Conservation (phyloP, 1,284 basidiomycete species). For the Tremellales sp. region DNA sequence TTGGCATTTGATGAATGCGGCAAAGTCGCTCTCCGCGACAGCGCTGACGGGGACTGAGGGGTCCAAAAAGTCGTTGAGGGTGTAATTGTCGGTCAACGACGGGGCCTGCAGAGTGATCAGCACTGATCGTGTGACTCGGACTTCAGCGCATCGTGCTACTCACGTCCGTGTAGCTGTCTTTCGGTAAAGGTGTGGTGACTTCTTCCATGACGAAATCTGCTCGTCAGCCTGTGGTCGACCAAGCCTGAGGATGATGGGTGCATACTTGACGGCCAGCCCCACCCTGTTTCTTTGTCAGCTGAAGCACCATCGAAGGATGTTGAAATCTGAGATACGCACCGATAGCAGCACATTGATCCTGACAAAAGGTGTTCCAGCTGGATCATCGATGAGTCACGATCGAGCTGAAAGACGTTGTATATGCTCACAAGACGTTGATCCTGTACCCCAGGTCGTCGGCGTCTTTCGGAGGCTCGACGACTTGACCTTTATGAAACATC, state of each 20-base stretch:
- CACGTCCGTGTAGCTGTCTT: slow-evolving; percentile 2
- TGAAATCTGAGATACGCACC: slow-evolving; percentile 9
- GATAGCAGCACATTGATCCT: slow-evolving; percentile 16
- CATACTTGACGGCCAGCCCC: slow-evolving; percentile 26
- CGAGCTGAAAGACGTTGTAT: neutral
- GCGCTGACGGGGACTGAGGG: slow-evolving; percentile 2
- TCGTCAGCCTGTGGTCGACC: neutral
- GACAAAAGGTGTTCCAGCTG: slow-evolving; percentile 39
- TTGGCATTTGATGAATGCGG: slow-evolving; percentile 20
- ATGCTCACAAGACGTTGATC: slow-evolving; percentile 40
- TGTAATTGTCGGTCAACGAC: slow-evolving; percentile 21
- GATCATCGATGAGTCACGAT: neutral
- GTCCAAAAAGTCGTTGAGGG: slow-evolving; percentile 21
- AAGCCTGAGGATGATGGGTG: neutral
- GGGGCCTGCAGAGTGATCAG: slow-evolving; percentile 6
- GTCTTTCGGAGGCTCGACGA: slow-evolving; percentile 18
- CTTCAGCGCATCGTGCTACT: slow-evolving; percentile 2
- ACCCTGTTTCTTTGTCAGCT: slow-evolving; percentile 13
- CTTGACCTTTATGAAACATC: slow-evolving; percentile 22
- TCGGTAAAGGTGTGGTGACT: slow-evolving; percentile 44
- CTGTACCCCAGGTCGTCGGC: slow-evolving; percentile 29
- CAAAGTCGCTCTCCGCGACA: slow-evolving; percentile 14
- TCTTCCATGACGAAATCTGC: slow-evolving; percentile 29
- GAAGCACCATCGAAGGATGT: neutral
- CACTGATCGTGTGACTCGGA: neutral